Evolutionary conservation across 306 rosid species (phyloP), one percentile per base, ranked within the genome.

Genomic region (Mimosa pudica): DNA sequence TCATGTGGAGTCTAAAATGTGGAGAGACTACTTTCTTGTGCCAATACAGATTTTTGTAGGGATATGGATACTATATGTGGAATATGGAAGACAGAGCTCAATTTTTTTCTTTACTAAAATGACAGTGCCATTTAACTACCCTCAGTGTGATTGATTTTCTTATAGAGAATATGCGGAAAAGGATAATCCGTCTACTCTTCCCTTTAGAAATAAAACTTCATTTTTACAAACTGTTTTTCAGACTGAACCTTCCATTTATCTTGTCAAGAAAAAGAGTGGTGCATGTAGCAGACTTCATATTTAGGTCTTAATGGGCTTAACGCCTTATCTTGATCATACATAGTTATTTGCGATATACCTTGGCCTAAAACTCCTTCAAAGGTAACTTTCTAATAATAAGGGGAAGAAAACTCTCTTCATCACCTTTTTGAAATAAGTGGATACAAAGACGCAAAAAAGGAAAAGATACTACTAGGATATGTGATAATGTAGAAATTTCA

Each of bases 401-500:
- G 60, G 70, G 49, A 45, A 54, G 52, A 10, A 60, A 55, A 44
- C 64, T 17, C 36, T 71, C 46, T 67, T 54, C 78, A 14, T 65
- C 54, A 10, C 52, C 45, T 10, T n/a, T 45, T 73, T 24, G 75
- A 41, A 71, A 54, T 45, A 63, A 24, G n/a, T 24, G 16, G 61
- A 49, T 14, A 24, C 71, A 44, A 41, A 18, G 73, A 6, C n/a
- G 8, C 6, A n/a, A n/a, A 16, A 17, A 71, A 71, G 6, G 55
- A 13, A 49, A 49, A 49, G 55, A 17, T 1, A 49, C 55, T 49
- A 12, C 55, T 49, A 12, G 14, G n/a, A 51, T 51, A 49, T 63
- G 74, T 8, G 14, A 79, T 62, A 18, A 72, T 48, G 57, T 61
- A 51, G 67, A 62, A 73, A 24, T 61, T 45, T 74, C 69, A 45